These are phyloP conservation scores for Dryas integrifolia DNA, from an alignment of 331 rosid species.

Conservation along the genomic window DNA sequence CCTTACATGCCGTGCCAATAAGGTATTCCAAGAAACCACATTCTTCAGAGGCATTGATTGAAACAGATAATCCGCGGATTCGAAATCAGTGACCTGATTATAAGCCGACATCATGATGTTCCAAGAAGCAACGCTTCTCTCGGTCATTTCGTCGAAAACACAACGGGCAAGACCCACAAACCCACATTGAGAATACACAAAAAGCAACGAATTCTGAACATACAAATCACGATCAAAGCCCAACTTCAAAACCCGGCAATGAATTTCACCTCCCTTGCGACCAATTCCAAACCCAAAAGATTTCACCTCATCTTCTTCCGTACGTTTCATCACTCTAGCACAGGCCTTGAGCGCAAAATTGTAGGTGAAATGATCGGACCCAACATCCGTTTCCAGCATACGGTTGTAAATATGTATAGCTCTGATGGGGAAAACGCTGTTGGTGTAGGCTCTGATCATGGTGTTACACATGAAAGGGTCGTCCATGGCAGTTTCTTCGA, in stretches of 20 bases:
- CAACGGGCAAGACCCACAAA: conserved; percentile 40
- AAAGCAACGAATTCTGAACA: conserved; percentile 53
- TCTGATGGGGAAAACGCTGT: conserved; percentile 44
- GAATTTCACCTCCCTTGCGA: conserved; percentile 62
- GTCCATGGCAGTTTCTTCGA: conserved; percentile 46
- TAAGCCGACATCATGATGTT: conserved; percentile 64
- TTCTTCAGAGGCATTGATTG: conserved; percentile 55
- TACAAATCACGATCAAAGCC: conserved; percentile 46
- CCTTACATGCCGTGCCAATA: conserved; percentile 39
- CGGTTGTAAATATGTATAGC: conserved; percentile 48
- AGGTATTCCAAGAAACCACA: conserved; percentile 65
- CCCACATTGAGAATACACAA: conserved; percentile 47
- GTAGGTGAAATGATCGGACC: conserved; percentile 47
- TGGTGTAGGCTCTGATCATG: conserved; percentile 67
- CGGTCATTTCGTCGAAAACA: conserved; percentile 55
- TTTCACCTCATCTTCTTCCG: conserved; percentile 23
- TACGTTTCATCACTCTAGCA: conserved; percentile 43
- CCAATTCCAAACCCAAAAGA: conserved; percentile 22
- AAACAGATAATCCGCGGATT: conserved; percentile 48
- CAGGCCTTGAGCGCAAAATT: conserved; percentile 65
- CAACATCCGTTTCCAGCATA: conserved; percentile 31
- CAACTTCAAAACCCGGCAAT: conserved; percentile 42
- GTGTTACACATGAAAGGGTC: conserved; percentile 48
- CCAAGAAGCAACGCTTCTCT: conserved; percentile 53
- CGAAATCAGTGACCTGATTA: conserved; percentile 40